Evolutionary conservation across 2,329 filamentous ascomycete genomes (phyloP), one percentile per base, ranked within the genome.

Genomic region (Nannizziopsis barbatae): DNA sequence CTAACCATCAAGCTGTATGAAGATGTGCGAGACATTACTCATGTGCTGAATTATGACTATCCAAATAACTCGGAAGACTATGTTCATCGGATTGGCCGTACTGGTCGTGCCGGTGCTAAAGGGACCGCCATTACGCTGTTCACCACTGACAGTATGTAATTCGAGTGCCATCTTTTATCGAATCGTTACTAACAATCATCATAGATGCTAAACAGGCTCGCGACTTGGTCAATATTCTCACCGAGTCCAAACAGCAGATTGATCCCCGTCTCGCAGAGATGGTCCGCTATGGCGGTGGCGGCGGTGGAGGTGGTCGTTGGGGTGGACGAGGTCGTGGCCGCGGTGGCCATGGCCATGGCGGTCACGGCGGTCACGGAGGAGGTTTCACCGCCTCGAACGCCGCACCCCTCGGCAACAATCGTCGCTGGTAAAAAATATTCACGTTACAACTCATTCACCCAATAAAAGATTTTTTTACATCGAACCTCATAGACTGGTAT

Each of bases 11-110:
- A 70, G 77, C 67, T 74, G 69, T 75, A 64, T 73, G 66, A 95
- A 96, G 92, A 98, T 84, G 92, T 98, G 76, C 90, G 89, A 75
- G 94, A 98, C 79, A 98, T 98, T 76, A 96, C 92, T 73, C 92
- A 98, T 75, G 92, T 98, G 73, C 80, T 98, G 75, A 96, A 96
- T 82, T 95, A 96, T 86, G 92, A 96, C 71, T 96, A 96, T 73
- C 90, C 90, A 70, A 96, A 96, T 77, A 96, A 82, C 67, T 81
- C 78, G 61, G 79, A 82, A 67, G 79, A 82, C 62, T 82, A 82
- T 61, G 76, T 82, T 65, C 79, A 82, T 67, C 78, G 79, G 63
- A 81, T 81, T 65, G 79, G 79, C 64, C 76, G 79, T 71, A 82
- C 79, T 64, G 79, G 74, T 70, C 78, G 79, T 75, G 78, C 78